These are phyloP conservation scores for Neurospora tetraspora DNA, from an alignment of 495 filamentous ascomycete genomes.

Conservation along the genomic window DNA sequence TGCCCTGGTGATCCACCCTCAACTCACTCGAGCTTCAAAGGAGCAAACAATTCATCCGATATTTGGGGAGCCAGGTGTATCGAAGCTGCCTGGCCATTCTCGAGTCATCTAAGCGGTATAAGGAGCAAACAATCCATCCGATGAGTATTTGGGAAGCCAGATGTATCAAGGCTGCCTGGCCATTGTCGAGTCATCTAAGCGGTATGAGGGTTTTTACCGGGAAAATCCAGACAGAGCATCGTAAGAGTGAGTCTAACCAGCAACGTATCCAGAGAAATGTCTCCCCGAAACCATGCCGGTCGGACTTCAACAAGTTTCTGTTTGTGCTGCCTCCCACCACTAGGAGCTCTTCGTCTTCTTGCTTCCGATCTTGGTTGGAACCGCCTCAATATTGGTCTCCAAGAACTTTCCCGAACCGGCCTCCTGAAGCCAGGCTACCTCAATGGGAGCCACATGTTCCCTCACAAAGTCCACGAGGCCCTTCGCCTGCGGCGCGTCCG, in stretches of 20 bases:
- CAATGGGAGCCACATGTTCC: slow-evolving; percentile 30
- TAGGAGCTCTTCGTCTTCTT: slow-evolving; percentile 21
- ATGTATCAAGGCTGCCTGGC: background rate
- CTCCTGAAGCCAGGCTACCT: slow-evolving; percentile 22
- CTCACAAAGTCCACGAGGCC: slow-evolving; percentile 42
- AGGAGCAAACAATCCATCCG: background rate
- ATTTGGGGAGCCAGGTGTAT: background rate
- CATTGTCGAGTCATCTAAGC: background rate
- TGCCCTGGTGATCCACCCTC: background rate
- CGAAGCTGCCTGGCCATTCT: background rate
- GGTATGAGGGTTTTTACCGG: background rate
- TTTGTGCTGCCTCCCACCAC: background rate
- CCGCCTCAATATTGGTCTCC: slow-evolving; percentile 25
- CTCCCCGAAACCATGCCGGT: background rate
- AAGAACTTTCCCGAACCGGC: slow-evolving; percentile 8
- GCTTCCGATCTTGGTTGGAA: slow-evolving; percentile 28
- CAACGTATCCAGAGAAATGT: background rate
- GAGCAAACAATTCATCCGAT: background rate
- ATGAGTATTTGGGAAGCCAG: background rate
- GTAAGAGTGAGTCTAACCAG: background rate
- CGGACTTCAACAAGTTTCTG: background rate
- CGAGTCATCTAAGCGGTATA: background rate
- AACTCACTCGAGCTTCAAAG: background rate
- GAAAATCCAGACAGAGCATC: background rate
- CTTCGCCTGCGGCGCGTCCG: slow-evolving; percentile 36